phyloP scores from a whole-genome alignment of 148 eudicot genomes.

The Vaccinium myrtillus region DNA sequence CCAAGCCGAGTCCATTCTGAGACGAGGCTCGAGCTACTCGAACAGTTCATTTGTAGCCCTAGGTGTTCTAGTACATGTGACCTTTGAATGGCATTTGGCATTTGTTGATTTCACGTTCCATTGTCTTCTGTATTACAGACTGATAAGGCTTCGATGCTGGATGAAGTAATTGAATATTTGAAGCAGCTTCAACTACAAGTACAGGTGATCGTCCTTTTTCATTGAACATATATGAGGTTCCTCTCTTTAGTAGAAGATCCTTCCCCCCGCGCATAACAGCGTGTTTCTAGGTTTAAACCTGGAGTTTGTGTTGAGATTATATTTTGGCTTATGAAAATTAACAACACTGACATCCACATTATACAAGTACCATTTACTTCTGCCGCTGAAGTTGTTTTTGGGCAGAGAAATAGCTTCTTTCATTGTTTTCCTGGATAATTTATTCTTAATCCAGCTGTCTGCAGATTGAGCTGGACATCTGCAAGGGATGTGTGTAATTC shows the following conservation, averaged over 20 bases:
- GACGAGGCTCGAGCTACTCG: too few species aligned
- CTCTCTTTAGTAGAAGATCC: neutral
- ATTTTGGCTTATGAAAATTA: neutral
- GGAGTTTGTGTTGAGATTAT: neutral
- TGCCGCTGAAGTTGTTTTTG: neutral
- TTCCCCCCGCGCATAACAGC: neutral
- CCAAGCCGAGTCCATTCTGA: too few species aligned
- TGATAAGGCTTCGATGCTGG: slow-evolving; percentile 94
- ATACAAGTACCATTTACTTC: neutral
- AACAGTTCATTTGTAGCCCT: too few species aligned
- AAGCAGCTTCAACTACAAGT: slow-evolving; percentile 88
- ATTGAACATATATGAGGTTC: neutral
- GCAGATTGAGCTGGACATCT: neutral
- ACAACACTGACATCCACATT: neutral
- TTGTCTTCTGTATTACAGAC: slow-evolving; percentile 45
- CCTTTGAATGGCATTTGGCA: neutral
- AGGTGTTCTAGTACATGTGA: too few species aligned
- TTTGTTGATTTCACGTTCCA: neutral
- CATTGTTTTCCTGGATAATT: neutral
- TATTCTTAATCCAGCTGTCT: slow-evolving; percentile 6
- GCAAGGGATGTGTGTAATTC: neutral
- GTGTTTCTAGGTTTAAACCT: neutral
- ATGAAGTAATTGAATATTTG: slow-evolving; percentile 87
- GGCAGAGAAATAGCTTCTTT: neutral
- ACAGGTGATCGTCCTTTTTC: slow-evolving; percentile 44